Base-by-base conservation (phyloP, 257 asterid genomes). In the Forsythia suspensa region DNA sequence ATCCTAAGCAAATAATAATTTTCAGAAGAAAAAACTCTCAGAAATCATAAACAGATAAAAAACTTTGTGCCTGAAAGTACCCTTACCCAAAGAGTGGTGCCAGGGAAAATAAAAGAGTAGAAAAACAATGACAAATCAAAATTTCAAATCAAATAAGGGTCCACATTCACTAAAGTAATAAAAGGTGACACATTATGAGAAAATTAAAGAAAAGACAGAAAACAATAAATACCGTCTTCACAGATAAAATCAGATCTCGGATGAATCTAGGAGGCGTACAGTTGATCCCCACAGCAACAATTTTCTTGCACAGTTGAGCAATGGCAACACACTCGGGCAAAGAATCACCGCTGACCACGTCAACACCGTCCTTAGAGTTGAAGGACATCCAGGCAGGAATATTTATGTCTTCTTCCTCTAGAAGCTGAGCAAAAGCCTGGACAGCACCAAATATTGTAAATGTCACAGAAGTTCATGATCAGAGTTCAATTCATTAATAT, bases 221-320 rank as follows among this genome's bases (percentile, higher is more conserved):
- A 71, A 39, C 18, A 39, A 20, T 46, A 67, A 21, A 44, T 84
- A 92, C 98, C 92, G 90, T 90, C 85, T 87, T 92, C 77, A 90
- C 77, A 76, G 90, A 86, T 77, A 86, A 71, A 82, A 94, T 90
- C 55, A 94, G 93, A 75, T 89, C 93, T 74, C 80, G 83, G 85
- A 94, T 89, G 75, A 88, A 92, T 87, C 97, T 90, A 12, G 98
- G 97, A 10, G 97, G 98, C 36, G 98, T 92, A 73, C 97, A 94
- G 75, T 94, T 94, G 68, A 94, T 88, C 79, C 98, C 98, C 2
- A 94, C 93, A 4, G 96, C 92, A 59, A 92, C 87, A 82, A 94
- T 80, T 82, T 86, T 94, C 74, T 83, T 77, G 78, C 93, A 88
- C 16, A 89, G 86, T 69, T 92, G 97, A 39, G 93, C 97, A 86